Conservation (phyloP, 73 alveolate species). For the Paraurostyla sp. region DNA sequence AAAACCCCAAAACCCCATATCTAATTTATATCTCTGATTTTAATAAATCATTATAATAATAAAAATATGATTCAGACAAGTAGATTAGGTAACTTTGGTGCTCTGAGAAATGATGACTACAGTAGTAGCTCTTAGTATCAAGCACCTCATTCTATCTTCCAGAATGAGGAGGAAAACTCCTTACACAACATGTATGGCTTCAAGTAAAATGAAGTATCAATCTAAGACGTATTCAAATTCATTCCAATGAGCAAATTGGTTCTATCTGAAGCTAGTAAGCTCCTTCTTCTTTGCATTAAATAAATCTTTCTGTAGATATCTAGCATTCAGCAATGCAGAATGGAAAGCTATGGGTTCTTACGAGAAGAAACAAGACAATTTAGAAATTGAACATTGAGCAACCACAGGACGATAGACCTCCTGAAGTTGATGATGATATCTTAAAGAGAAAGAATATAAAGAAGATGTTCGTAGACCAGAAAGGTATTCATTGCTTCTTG, state of each 20-base stretch:
- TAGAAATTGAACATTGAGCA: neutral
- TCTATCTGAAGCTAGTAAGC: neutral
- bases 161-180: conserved; percentile 33
- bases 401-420: conserved; percentile 5
- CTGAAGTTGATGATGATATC: conserved; percentile 46
- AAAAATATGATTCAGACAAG: conserved; percentile 37
- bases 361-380: neutral
- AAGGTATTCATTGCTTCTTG: conserved; percentile 60
- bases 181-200: conserved; percentile 47
- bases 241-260: too few relatives aligned
- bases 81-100: conserved; percentile 8
- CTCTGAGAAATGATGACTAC: neutral
- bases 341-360: conserved; percentile 25
- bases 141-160: conserved; percentile 25
- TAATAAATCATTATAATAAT: too few relatives aligned
- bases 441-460: conserved; percentile 41
- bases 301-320: neutral
- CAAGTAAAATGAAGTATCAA: conserved; percentile 23
- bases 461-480: conserved; percentile 52
- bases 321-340: conserved; percentile 30
- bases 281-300: neutral
- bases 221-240: conserved; percentile 31
- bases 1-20: too few relatives aligned
- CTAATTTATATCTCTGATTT: too few relatives aligned
- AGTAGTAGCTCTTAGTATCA: neutral